phyloP scores from a whole-genome alignment of 2,329 filamentous ascomycete genomes.

The Talaromyces atroroseus region DNA sequence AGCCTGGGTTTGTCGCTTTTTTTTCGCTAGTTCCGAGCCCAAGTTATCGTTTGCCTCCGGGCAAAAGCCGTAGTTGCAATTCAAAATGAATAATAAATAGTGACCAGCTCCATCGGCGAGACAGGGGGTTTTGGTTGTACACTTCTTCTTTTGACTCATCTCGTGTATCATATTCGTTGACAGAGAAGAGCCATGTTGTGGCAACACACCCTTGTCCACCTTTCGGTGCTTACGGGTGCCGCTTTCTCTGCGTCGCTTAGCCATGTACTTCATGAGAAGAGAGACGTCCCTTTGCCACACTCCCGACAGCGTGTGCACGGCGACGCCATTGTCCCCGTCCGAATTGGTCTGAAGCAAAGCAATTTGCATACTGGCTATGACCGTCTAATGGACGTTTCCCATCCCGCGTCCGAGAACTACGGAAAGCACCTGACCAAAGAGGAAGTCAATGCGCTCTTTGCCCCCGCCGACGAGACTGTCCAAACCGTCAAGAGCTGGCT shows the following conservation, averaged over 20 bases:
- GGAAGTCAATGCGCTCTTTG: constrained; percentile 7
- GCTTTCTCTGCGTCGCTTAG: constrained; percentile 5
- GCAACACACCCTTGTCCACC: constrained; percentile 1
- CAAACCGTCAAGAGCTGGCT: constrained; percentile 10
- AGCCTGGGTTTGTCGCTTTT: not conserved
- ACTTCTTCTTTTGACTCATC: not conserved
- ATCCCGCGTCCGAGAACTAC: constrained; percentile 7
- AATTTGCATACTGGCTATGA: constrained; percentile 11
- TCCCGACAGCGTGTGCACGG: constrained; percentile 4
- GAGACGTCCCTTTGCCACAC: constrained; percentile 3
- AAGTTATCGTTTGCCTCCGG: not conserved
- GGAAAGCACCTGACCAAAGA: constrained; percentile 11
- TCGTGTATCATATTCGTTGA: not conserved
- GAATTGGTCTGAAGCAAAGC: constrained; percentile 7
- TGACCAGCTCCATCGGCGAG: not conserved
- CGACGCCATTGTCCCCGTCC: constrained; percentile 6
- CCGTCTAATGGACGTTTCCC: constrained; percentile 8
- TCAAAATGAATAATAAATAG: not conserved
- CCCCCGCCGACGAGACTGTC: constrained; percentile 7
- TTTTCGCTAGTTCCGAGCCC: not conserved
- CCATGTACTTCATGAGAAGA: constrained; percentile 10
- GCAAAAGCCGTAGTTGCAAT: not conserved
- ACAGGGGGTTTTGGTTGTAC: not conserved
- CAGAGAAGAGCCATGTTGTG: not conserved
- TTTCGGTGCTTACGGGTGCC: not conserved